Conservation (phyloP, 148 eudicot species). For the Persicaria maculosa region DNA sequence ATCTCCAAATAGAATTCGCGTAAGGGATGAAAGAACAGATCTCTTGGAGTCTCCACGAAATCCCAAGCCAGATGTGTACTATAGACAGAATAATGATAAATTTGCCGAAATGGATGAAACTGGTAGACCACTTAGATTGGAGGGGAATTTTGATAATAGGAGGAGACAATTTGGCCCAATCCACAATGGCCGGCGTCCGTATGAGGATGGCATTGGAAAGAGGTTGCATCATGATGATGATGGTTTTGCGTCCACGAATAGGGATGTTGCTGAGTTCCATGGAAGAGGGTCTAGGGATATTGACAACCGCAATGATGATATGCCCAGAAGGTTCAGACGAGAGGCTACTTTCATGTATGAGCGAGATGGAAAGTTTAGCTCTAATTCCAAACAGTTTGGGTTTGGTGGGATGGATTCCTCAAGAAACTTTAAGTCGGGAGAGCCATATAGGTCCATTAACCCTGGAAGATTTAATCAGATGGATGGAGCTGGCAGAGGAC, state of each 20-base stretch:
- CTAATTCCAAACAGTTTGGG: conserved; percentile 22
- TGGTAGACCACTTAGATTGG: conserved; percentile 27
- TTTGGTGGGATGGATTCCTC: conserved; percentile 23
- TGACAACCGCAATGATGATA: conserved; percentile 26
- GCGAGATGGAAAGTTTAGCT: conserved; percentile 23
- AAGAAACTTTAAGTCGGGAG: conserved; percentile 18
- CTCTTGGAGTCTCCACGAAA: not conserved
- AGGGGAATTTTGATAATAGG: conserved; percentile 27
- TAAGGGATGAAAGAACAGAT: conserved; percentile 20
- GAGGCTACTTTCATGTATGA: conserved; percentile 18
- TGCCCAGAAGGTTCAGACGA: conserved; percentile 29
- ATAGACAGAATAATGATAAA: conserved; percentile 20
- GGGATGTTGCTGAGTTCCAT: conserved; percentile 29
- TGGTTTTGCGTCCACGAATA: conserved; percentile 16
- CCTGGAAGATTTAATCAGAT: conserved; percentile 21
- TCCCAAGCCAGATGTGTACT: conserved; percentile 14
- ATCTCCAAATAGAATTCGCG: conserved; percentile 24
- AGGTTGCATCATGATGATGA: conserved; percentile 25
- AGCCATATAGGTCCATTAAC: conserved; percentile 22
- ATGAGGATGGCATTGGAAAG: conserved; percentile 23
- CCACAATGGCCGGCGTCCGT: conserved; percentile 20
- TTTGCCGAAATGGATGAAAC: conserved; percentile 22
- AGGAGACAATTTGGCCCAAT: conserved; percentile 21
- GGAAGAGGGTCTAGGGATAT: conserved; percentile 25
- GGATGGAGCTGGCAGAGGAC: conserved; percentile 23